Conservation (phyloP, 164 flowering plant genomes). For the Magnolia sinica region DNA sequence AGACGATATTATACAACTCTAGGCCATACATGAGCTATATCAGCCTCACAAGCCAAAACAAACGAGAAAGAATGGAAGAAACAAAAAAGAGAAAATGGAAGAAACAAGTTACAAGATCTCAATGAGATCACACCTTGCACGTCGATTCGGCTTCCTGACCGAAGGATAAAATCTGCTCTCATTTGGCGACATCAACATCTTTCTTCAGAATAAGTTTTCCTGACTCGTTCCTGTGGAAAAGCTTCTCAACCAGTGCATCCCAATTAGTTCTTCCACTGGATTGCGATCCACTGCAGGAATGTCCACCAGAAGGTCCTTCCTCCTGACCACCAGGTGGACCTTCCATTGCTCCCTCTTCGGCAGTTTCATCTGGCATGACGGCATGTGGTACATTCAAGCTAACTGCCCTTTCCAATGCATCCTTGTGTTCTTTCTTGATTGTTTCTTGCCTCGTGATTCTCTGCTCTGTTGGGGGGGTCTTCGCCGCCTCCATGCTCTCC, state of each 20-base stretch:
- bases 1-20: too few relatives aligned
- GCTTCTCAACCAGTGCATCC: slow-evolving; percentile 60
- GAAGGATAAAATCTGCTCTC: not conserved
- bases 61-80: too few relatives aligned
- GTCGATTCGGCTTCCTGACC: not conserved
- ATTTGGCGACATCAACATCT: slow-evolving; percentile 19
- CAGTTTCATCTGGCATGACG: slow-evolving; percentile 24
- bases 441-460: slow-evolving; percentile 65
- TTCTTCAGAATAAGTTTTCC: slow-evolving; percentile 36
- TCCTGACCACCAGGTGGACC: slow-evolving; percentile 9
- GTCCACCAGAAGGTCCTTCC: slow-evolving; percentile 15
- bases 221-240: slow-evolving; percentile 45
- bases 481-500: slow-evolving; percentile 30
- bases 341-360: slow-evolving; percentile 13
- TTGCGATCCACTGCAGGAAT: slow-evolving; percentile 15
- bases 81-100: not conserved
- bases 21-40: too few relatives aligned
- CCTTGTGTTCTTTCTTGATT: slow-evolving; percentile 74
- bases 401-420: slow-evolving; percentile 85
- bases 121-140: not conserved
- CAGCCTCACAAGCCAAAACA: not conserved
- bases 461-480: slow-evolving; percentile 56
- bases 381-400: slow-evolving; percentile 84
- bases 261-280: slow-evolving; percentile 44
- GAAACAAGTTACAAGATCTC: not conserved